These are phyloP conservation scores for Ustilago bromivora DNA, from an alignment of 1,284 basidiomycete genomes.

Conservation along the genomic window DNA sequence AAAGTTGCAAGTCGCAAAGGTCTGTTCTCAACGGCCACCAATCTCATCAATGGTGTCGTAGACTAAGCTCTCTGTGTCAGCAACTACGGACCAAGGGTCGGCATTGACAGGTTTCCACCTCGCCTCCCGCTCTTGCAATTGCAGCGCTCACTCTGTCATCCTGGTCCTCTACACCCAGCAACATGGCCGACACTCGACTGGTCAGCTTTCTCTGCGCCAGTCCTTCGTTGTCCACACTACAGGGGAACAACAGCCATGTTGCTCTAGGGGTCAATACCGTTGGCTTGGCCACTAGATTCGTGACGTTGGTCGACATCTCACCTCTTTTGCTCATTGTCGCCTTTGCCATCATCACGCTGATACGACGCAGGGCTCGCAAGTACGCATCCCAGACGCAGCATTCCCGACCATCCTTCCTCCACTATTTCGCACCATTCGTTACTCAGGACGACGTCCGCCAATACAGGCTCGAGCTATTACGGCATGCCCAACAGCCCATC, in stretches of 20 bases:
- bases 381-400: too few species aligned
- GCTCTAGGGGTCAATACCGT: too few species aligned
- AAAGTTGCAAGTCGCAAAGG: not conserved
- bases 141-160: not conserved
- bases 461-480: conserved; percentile 12
- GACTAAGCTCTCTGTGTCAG: not conserved
- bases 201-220: conserved; percentile 10
- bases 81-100: not conserved
- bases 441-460: conserved; percentile 32
- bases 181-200: conserved; percentile 17
- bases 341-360: not conserved
- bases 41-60: not conserved
- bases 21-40: not conserved
- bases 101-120: not conserved
- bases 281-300: not conserved
- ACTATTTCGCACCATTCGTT: conserved; percentile 39
- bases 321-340: conserved; percentile 15
- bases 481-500: not conserved
- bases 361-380: not conserved
- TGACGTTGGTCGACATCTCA: conserved; percentile 2
- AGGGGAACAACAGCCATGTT: not conserved
- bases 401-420: conserved; percentile 3
- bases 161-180: not conserved
- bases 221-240: not conserved
- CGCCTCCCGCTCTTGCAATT: conserved; percentile 5